Evolutionary conservation across 768 basidiomycete genomes (phyloP), one percentile per base, ranked within the genome.

Genomic region (Auricularia sp.): DNA sequence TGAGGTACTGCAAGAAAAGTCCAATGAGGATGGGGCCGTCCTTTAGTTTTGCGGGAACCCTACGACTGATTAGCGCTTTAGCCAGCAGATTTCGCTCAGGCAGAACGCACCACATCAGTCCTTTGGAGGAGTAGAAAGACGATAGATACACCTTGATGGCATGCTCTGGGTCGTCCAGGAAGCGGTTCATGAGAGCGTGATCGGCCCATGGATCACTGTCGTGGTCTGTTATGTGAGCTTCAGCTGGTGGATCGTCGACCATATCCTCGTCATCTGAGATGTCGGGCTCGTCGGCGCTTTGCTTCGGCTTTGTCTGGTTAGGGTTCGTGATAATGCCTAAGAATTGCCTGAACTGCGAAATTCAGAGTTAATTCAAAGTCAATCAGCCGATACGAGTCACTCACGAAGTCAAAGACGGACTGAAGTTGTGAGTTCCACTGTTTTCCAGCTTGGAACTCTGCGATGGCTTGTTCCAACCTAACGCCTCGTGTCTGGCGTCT

Each of bases 141-240:
- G 88, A 87, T 66, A 92, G 76, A 73, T 90, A 92, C 21, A 89
- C 78, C 64, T 78, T 83, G 63, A 87, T 74, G 36, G 77, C 73
- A 8, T 71, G 73, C 68, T 85, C 87, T 0, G 90, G 88, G 64
- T 89, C 79, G 45, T 80, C 74, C 65, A 92, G 74, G 72, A 92
- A 92, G 3, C 73, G 67, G 0, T 77, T 69, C 63, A 85, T 74
- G 39, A 42, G 39, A 8, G 7, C 33, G n/a, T n/a, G 54, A 54
- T 51, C 24, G 24, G 34, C 24, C 37, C 18, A 44, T 2, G 21
- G 14, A 6, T 24, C 64, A 62, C 70, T 62, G 63, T 71, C 44
- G 62, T 71, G 66, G 59, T 68, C 69, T 16, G 69, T 66, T 51
- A 70, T 68, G 44, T 69, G 66, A 21, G 67, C 67, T 45, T 68